Base-by-base conservation (phyloP, 306 rosid genomes). In the Vigna hirtella region DNA sequence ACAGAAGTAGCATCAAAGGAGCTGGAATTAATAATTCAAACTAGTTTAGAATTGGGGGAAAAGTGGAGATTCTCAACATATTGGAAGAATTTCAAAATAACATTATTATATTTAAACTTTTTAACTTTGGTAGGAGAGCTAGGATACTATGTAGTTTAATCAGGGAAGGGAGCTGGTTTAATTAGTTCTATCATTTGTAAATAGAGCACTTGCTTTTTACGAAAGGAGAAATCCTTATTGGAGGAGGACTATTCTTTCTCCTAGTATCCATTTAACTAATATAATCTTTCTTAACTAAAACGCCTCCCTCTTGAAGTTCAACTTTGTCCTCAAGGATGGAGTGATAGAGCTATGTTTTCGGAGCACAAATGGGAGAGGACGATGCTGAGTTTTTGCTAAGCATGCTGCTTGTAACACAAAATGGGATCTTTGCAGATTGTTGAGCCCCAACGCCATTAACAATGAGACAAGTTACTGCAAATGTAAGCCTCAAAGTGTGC, bases 1-100 rank as follows among this genome's bases (percentile, higher is more conserved):
- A 55, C 77, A 15, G 76, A 45, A 13, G 64, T 24, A 34, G 14
- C 72, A 70, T 78, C 34, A 57, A 47, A 57, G 57, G 73, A 62
- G 64, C 57, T n/a, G 2, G 2, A 28, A 64, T 28, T 53, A 63
- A 36, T 70, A 42, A 49, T 59, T 70, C 45, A 70, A 59, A 59
- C 38, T 48, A 70, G 28, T 58, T 24, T 50, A 38, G 65, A 79
- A 50, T 16, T 62, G 65, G 57, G 62, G 47, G 53, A 18, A 59
- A 32, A 24, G 26, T 62, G 66, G 43, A 34, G 12, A 70, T 62
- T 36, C 56, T 50, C 36, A 65, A 53, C 14, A 61, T 51, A 50
- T 61, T 61, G 34, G 36, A 18, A 56, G 72, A 61, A 62, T 15
- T 9, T n/a, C 53, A 70, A 61, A 36, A 62, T 13, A 62, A 76